A percentile compares a stretch with the other conserved stretches of the same genome.
Evolutionary conservation across 345 rosid genomes (phyloP).

Genomic region (Bruguiera parviflora): DNA sequence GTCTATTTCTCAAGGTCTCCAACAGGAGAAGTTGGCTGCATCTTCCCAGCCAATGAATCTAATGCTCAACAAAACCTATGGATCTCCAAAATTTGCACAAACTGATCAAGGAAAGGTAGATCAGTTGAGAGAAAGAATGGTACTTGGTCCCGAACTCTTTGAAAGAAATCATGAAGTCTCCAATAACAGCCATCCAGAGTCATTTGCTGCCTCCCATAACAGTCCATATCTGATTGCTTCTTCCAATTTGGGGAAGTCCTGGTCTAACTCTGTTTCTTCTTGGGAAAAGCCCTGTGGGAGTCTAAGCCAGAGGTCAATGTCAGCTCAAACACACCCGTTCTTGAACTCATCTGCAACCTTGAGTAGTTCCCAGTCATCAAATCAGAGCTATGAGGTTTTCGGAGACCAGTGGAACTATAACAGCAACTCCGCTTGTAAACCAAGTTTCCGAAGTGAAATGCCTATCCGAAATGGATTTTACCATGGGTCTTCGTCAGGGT

Average conservation of each 20-base stretch:
- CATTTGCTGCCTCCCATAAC: slow-evolving; percentile 46
- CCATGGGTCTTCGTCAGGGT: slow-evolving; percentile 52
- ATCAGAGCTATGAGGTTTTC: slow-evolving; percentile 48
- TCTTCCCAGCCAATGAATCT: slow-evolving; percentile 48
- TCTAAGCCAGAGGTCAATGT: slow-evolving; percentile 51
- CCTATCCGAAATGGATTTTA: slow-evolving; percentile 44
- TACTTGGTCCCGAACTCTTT: slow-evolving; percentile 38
- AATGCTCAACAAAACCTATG: slow-evolving; percentile 42
- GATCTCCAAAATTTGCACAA: slow-evolving; percentile 35
- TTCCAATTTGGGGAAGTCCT: slow-evolving; percentile 46
- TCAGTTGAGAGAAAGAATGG: slow-evolving; percentile 39
- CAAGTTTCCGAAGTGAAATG: slow-evolving; percentile 47
- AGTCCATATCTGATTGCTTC: slow-evolving; percentile 37
- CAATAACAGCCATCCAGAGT: slow-evolving; percentile 37
- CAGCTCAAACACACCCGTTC: slow-evolving; percentile 48
- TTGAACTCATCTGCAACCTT: slow-evolving; percentile 44
- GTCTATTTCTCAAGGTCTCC: slow-evolving; percentile 41
- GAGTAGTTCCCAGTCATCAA: slow-evolving; percentile 40
- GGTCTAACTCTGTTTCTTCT: slow-evolving; percentile 52
- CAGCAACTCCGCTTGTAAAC: slow-evolving; percentile 36
- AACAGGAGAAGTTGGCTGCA: slow-evolving; percentile 33
- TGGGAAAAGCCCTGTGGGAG: slow-evolving; percentile 50
- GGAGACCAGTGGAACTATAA: slow-evolving; percentile 52
- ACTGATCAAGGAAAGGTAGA: slow-evolving; percentile 48
- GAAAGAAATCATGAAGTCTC: slow-evolving; percentile 43